A percentile compares a stretch with the other conserved stretches of the same genome.
phyloP scores from a whole-genome alignment of 306 rosid species.

The Rubus idaeus region DNA sequence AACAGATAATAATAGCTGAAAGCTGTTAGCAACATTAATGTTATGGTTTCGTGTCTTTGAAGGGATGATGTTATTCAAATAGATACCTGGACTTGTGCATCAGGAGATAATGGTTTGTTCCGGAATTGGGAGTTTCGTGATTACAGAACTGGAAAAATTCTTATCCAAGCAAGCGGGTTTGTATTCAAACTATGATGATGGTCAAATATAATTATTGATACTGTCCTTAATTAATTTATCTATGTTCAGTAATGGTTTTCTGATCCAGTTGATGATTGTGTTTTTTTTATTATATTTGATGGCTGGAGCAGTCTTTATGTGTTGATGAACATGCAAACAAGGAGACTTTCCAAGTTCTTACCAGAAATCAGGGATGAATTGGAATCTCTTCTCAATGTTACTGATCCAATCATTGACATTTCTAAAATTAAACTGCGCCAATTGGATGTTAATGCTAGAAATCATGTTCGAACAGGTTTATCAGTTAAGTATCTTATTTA shows the following conservation, averaged over 20 bases:
- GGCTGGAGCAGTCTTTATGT: not conserved
- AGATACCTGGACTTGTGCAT: conserved; percentile 66
- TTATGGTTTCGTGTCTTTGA: not conserved
- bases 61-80: conserved; percentile 36
- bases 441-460: not conserved
- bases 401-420: not conserved
- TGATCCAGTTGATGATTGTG: not conserved
- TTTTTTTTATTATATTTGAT: not conserved
- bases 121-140: conserved; percentile 79
- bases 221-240: not conserved
- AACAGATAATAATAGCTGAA: too few species aligned
- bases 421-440: not conserved
- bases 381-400: not conserved
- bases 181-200: not conserved
- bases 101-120: conserved; percentile 75
- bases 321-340: conserved; percentile 1
- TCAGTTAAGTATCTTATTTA: not conserved
- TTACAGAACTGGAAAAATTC: conserved; percentile 60
- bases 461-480: not conserved
- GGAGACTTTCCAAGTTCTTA: not conserved
- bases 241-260: not conserved
- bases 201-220: not conserved
- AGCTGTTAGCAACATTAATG: not conserved
- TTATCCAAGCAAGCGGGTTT: conserved; percentile 69
- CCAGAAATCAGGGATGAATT: not conserved